Evolutionary conservation across 768 basidiomycete species (phyloP).

Genomic region (Amanita polypyramis): DNA sequence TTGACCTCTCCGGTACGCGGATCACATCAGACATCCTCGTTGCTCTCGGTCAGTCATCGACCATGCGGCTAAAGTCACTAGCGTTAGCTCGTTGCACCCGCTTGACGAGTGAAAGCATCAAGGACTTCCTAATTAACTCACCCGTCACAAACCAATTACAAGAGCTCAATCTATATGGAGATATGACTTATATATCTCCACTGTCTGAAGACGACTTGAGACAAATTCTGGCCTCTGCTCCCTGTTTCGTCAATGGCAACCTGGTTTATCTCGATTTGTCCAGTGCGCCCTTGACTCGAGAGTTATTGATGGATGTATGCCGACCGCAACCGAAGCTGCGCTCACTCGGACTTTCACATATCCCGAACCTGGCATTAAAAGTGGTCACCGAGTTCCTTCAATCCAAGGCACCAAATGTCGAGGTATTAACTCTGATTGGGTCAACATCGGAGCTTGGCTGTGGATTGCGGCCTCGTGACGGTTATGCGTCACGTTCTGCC

Average conservation of each 20-base stretch:
- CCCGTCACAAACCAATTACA: conserved; percentile 48
- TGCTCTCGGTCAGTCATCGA: conserved; percentile 49
- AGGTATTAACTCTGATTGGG: conserved; percentile 73
- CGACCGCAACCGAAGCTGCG: conserved; percentile 65
- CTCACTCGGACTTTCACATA: conserved; percentile 84
- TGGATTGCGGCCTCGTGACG: conserved; percentile 27
- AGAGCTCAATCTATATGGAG: conserved; percentile 86
- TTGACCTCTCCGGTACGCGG: conserved; percentile 89
- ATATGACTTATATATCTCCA: conserved; percentile 71
- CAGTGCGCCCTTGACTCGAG: conserved; percentile 59
- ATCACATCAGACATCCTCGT: conserved; percentile 65
- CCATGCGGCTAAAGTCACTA: conserved; percentile 65
- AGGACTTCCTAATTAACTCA: conserved; percentile 59
- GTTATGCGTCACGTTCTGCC: conserved; percentile 27
- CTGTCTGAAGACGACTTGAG: conserved; percentile 55
- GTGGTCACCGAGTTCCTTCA: conserved; percentile 60
- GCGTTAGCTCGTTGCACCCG: conserved; percentile 81
- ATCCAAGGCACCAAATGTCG: conserved; percentile 62
- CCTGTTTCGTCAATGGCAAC: conserved; percentile 66
- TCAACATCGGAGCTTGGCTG: conserved; percentile 71
- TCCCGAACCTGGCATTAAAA: conserved; percentile 57
- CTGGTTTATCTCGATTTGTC: conserved; percentile 89
- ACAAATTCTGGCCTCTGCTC: conserved; percentile 60
- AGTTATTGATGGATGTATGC: conserved; percentile 40
- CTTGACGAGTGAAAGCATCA: conserved; percentile 71